Evolutionary conservation across 2,329 filamentous ascomycete genomes (phyloP).

Genomic region (Ploettnerulaceae sp.): DNA sequence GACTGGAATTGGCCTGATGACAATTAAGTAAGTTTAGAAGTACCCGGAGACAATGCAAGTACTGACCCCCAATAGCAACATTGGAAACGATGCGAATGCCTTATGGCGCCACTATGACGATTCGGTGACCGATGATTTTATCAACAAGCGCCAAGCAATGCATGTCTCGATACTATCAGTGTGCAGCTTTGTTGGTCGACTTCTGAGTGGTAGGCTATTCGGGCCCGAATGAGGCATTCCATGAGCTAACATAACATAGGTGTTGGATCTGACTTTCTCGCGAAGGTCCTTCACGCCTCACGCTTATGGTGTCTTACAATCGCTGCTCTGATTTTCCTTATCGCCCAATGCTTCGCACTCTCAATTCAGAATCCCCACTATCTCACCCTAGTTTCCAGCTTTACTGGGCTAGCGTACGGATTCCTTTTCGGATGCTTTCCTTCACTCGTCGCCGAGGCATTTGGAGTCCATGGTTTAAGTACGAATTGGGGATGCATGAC

Average conservation of each 20-base stretch:
- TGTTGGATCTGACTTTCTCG: slow-evolving; percentile 85
- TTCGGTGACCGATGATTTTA: slow-evolving; percentile 64
- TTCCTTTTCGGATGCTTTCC: slow-evolving; percentile 93
- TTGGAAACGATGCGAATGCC: slow-evolving; percentile 82
- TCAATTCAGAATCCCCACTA: slow-evolving; percentile 71
- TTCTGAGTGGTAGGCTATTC: slow-evolving; percentile 59
- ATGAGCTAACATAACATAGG: slow-evolving; percentile 43
- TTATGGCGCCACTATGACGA: slow-evolving; percentile 85
- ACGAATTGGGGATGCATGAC: slow-evolving; percentile 98
- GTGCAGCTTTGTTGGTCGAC: slow-evolving; percentile 76
- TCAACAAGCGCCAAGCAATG: slow-evolving; percentile 77
- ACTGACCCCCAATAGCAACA: slow-evolving; percentile 59
- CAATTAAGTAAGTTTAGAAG: slow-evolving; percentile 76
- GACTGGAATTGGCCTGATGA: slow-evolving; percentile 93
- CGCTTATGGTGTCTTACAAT: slow-evolving; percentile 87
- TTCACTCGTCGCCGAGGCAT: slow-evolving; percentile 81
- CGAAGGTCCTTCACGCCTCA: slow-evolving; percentile 73
- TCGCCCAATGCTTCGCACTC: slow-evolving; percentile 74
- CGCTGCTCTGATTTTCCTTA: slow-evolving; percentile 70
- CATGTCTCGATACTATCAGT: slow-evolving; percentile 94
- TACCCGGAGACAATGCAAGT: not conserved
- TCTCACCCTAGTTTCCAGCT: slow-evolving; percentile 71
- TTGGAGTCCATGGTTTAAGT: slow-evolving; percentile 81
- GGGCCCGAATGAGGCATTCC: slow-evolving; percentile 9
- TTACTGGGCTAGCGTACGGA: slow-evolving; percentile 87